phyloP scores from a whole-genome alignment of 768 basidiomycete genomes.

The Suillus placidus region DNA sequence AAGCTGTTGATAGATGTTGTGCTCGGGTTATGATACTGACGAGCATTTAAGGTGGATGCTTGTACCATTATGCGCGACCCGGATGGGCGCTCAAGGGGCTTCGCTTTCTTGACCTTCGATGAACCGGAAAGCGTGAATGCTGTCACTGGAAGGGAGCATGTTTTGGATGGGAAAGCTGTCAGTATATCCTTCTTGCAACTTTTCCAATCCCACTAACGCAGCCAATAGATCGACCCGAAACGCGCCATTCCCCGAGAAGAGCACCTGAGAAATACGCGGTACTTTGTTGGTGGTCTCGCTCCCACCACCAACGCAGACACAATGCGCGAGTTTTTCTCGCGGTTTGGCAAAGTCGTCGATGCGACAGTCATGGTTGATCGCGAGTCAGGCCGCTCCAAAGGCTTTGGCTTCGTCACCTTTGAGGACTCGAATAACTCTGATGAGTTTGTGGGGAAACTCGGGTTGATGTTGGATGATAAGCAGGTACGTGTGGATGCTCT shows the following conservation, averaged over 20 bases:
- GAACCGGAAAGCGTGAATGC: constrained; percentile 62
- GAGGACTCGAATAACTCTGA: constrained; percentile 65
- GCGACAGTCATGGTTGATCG: constrained; percentile 86
- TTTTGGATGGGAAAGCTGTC: constrained; percentile 79
- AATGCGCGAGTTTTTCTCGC: constrained; percentile 68
- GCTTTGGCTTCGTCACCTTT: constrained; percentile 87
- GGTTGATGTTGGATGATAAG: constrained; percentile 74
- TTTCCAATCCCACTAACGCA: constrained; percentile 2
- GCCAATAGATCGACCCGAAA: constrained; percentile 79
- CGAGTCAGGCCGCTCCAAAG: constrained; percentile 73
- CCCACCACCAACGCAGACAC: constrained; percentile 68
- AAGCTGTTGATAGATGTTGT: background rate
- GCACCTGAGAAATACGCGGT: constrained; percentile 72
- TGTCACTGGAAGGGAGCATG: constrained; percentile 69
- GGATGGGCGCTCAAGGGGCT: constrained; percentile 73
- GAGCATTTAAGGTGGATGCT: constrained; percentile 60
- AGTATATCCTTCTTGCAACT: constrained; percentile 22
- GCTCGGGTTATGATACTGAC: constrained; percentile 17
- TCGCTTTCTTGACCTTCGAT: constrained; percentile 84
- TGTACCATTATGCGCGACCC: constrained; percentile 88
- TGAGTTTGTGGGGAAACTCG: constrained; percentile 66
- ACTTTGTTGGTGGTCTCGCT: constrained; percentile 81
- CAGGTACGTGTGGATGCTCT: constrained; percentile 47
- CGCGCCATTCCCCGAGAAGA: constrained; percentile 85
- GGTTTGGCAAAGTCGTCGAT: constrained; percentile 81